Percentiles rank a stretch among this genome's conserved stretches.
These are phyloP conservation scores for Ceratobasidium sp. DNA, from an alignment of 1,284 basidiomycete genomes.

Conservation along the genomic window DNA sequence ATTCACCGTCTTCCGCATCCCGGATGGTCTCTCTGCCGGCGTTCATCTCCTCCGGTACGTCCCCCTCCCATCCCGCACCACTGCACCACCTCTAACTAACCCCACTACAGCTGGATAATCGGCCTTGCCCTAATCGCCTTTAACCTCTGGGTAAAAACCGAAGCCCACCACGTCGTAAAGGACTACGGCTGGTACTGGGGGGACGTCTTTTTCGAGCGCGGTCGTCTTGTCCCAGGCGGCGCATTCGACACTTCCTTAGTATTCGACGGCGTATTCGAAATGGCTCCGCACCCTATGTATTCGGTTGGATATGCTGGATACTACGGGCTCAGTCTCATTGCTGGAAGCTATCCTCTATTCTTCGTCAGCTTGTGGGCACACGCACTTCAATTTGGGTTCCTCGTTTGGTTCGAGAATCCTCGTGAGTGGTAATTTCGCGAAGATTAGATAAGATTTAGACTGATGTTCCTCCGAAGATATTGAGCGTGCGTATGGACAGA, in stretches of 20 bases:
- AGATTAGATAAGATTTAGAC: not conserved
- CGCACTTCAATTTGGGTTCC: constrained; percentile 94
- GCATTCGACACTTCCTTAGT: constrained; percentile 76
- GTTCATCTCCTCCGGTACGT: constrained; percentile 83
- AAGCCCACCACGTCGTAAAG: constrained; percentile 97
- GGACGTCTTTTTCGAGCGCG: constrained; percentile 95
- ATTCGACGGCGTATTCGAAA: constrained; percentile 98
- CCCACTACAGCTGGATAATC: constrained; percentile 78
- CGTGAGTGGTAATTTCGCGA: constrained; percentile 70
- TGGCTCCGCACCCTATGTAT: constrained; percentile 93
- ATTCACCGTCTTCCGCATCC: constrained; percentile 89
- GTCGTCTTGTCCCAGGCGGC: constrained; percentile 53
- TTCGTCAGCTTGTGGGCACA: constrained; percentile 95
- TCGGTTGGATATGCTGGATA: constrained; percentile 97
- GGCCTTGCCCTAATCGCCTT: constrained; percentile 90
- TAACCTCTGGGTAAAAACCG: constrained; percentile 99
- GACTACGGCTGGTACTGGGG: constrained; percentile 98
- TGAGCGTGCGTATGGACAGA: constrained; percentile 89
- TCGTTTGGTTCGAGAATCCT: constrained; percentile 97
- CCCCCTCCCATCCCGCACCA: not conserved
- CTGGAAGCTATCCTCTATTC: constrained; percentile 90
- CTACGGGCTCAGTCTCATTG: constrained; percentile 93
- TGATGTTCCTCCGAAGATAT: constrained; percentile 72
- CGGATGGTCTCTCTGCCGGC: constrained; percentile 77
- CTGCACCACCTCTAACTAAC: constrained; percentile 39